A percentile compares a stretch with the other conserved stretches of the same genome.
phyloP scores from a whole-genome alignment of 441 rosid genomes.

The Pelargonium australe region DNA sequence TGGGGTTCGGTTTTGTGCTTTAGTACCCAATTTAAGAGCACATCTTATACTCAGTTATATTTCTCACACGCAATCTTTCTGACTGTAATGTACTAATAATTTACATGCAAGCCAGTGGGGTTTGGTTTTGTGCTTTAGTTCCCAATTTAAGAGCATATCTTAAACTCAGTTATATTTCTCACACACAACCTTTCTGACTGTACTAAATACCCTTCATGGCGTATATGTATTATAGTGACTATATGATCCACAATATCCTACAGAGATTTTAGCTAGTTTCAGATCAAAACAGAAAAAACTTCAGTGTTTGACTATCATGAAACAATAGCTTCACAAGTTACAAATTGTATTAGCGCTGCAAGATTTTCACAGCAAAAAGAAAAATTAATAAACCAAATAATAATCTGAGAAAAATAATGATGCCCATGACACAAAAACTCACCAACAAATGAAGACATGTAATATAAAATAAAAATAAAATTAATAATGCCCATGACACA shows the following conservation, averaged over 20 bases:
- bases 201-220: not conserved
- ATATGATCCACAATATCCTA: not conserved
- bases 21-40: not conserved
- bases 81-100: no score
- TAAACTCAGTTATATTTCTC: no score
- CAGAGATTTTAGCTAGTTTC: not conserved
- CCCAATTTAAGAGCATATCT: no score
- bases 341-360: not conserved
- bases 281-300: not conserved
- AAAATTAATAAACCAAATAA: no score
- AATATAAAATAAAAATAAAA: not conserved
- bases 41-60: no score
- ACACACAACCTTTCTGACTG: no score
- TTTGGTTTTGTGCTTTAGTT: not conserved
- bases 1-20: not conserved
- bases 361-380: not conserved
- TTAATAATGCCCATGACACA: not conserved
- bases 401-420: not conserved
- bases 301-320: not conserved
- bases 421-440: no score
- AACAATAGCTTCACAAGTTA: not conserved
- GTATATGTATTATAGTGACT: not conserved
- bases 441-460: no score
- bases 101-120: not conserved
- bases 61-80: no score